Evolutionary conservation across 2,329 filamentous ascomycete genomes (phyloP).

Genomic region (Blastomyces parvus): DNA sequence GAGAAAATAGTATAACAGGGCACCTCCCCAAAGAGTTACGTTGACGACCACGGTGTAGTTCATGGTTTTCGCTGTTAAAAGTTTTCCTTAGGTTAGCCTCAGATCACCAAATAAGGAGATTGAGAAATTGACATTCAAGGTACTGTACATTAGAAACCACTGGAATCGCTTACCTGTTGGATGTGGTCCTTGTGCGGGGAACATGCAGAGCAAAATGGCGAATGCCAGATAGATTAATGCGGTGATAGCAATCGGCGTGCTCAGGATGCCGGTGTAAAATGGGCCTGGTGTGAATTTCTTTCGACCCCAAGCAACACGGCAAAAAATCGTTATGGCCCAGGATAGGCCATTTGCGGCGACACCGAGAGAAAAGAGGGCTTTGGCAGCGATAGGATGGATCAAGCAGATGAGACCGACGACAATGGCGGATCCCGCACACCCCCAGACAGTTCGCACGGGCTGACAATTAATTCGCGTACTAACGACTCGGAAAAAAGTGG

Average conservation of each 20-base stretch:
- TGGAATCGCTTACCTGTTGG: slow-evolving; percentile 34
- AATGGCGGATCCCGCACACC: slow-evolving; percentile 42
- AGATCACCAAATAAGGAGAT: slow-evolving; percentile 1
- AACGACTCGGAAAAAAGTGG: slow-evolving; percentile 48
- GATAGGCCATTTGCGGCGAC: slow-evolving; percentile 54
- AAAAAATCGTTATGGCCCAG: slow-evolving; percentile 51
- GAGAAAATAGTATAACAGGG: slow-evolving; percentile 47
- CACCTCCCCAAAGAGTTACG: slow-evolving; percentile 48
- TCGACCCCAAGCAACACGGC: slow-evolving; percentile 53
- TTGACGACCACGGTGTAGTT: slow-evolving; percentile 58
- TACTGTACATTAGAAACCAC: not conserved
- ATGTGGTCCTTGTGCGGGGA: slow-evolving; percentile 47
- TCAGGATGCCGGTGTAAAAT: too few relatives aligned
- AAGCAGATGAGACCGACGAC: slow-evolving; percentile 50
- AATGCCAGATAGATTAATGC: slow-evolving; percentile 48
- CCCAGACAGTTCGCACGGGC: slow-evolving; percentile 49
- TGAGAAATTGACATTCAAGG: not conserved
- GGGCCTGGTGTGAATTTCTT: slow-evolving; percentile 38
- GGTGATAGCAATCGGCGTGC: slow-evolving; percentile 40
- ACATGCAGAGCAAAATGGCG: slow-evolving; percentile 50
- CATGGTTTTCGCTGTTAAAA: slow-evolving; percentile 39
- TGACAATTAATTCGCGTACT: slow-evolving; percentile 45
- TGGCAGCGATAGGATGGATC: slow-evolving; percentile 49
- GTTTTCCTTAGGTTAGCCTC: slow-evolving; percentile 9
- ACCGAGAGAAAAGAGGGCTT: slow-evolving; percentile 50